Conservation (phyloP, 257 asterid genomes). For the Perilla frutescens region DNA sequence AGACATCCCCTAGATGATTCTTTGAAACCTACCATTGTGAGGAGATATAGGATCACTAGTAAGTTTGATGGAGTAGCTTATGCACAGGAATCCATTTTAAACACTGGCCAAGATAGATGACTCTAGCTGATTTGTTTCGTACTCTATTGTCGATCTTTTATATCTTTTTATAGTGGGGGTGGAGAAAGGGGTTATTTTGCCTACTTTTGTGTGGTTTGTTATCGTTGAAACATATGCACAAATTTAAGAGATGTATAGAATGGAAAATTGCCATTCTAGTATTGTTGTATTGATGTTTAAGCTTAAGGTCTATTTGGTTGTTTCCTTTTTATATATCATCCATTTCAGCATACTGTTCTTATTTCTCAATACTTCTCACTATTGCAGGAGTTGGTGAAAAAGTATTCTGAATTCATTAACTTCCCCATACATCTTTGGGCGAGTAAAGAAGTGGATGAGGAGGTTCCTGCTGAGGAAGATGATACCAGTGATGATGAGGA, state of each 20-base stretch:
- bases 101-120: not conserved
- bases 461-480: conserved; percentile 89
- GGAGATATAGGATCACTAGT: not conserved
- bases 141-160: not conserved
- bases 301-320: not conserved
- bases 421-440: conserved; percentile 85
- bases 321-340: not conserved
- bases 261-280: not conserved
- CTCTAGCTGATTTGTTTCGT: not conserved
- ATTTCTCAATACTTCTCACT: conserved; percentile 11
- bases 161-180: not conserved
- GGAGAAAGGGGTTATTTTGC: not conserved
- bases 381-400: conserved; percentile 71
- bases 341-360: conserved; percentile 8
- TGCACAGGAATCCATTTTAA: not conserved
- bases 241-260: not conserved
- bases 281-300: conserved; percentile 3
- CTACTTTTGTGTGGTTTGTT: not conserved
- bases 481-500: conserved; percentile 78
- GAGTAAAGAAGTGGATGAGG: conserved; percentile 79
- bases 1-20: not conserved
- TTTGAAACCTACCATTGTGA: not conserved
- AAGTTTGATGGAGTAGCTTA: not conserved
- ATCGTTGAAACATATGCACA: not conserved
- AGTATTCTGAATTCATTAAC: conserved; percentile 79